Percentiles rank a stretch among this genome's conserved stretches.
phyloP scores from a whole-genome alignment of 208 protist genomes.

The Trypanosoma platydactyli region DNA sequence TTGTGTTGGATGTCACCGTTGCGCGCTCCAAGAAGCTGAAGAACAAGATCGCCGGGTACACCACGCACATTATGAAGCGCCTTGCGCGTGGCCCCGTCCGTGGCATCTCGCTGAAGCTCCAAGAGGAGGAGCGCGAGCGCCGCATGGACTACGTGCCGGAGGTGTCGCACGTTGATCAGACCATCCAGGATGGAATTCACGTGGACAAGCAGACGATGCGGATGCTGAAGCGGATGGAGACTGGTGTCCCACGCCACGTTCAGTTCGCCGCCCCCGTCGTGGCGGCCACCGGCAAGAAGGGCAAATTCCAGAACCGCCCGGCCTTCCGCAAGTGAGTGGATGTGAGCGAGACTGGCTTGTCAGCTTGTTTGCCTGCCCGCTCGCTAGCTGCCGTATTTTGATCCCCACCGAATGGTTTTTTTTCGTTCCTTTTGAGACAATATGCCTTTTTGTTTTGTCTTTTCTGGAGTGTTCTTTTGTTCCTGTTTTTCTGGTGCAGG shows the following conservation, averaged over 20 bases:
- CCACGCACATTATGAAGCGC: conserved; percentile 99
- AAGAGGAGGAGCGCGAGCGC: conserved; percentile 99
- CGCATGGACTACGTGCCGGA: conserved; percentile 99
- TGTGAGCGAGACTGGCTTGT: neutral
- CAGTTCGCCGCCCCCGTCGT: conserved; percentile 20
- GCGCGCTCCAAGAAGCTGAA: conserved; percentile 99
- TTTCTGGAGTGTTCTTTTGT: conserved; percentile 8
- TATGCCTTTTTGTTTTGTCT: conserved; percentile 11
- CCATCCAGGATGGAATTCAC: conserved; percentile 83
- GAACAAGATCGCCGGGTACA: conserved; percentile 99
- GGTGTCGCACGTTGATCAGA: conserved; percentile 84
- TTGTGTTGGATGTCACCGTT: conserved; percentile 96
- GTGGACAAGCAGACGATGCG: conserved; percentile 86
- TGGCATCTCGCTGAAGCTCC: conserved; percentile 99
- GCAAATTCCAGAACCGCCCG: conserved; percentile 22
- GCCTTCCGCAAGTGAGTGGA: conserved; percentile 38
- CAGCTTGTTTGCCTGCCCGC: neutral
- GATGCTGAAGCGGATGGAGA: conserved; percentile 88
- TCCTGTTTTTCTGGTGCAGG: too few species aligned
- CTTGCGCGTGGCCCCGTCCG: conserved; percentile 98
- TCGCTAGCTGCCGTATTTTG: conserved; percentile 11
- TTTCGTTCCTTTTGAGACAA: conserved; percentile 25
- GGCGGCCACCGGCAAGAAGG: conserved; percentile 32
- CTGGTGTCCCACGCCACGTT: conserved; percentile 82
- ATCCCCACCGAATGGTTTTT: conserved; percentile 27